Evolutionary conservation across 345 rosid species (phyloP).

Genomic region (Geranium brycei): DNA sequence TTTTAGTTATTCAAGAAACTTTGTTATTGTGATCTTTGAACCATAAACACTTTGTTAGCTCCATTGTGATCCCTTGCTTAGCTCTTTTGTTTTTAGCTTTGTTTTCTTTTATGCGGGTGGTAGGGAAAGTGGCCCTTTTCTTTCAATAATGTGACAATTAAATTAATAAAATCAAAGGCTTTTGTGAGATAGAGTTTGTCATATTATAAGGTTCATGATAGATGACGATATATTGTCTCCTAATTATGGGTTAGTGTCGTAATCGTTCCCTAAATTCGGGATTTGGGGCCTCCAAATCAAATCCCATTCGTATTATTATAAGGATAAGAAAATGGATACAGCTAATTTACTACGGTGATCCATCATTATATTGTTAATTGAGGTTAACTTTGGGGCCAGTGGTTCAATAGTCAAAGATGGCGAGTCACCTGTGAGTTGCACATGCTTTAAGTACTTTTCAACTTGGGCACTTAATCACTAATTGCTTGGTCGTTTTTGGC

Average conservation of each 20-base stretch:
- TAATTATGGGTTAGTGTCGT: too few species aligned
- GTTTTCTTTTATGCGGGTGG: background rate
- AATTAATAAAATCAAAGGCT: background rate
- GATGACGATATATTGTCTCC: background rate
- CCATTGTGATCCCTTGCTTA: background rate
- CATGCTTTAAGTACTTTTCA: too few species aligned
- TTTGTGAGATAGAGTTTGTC: background rate
- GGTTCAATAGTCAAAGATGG: background rate
- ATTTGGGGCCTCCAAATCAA: background rate
- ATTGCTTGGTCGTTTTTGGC: too few species aligned
- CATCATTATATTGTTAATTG: background rate
- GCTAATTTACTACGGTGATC: background rate
- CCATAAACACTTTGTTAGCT: background rate
- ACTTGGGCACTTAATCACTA: too few species aligned
- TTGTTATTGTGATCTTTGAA: background rate
- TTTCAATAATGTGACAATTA: too few species aligned
- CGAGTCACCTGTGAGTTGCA: too few species aligned
- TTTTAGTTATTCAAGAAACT: background rate
- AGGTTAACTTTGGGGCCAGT: background rate
- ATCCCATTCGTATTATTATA: background rate
- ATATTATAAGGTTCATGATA: background rate
- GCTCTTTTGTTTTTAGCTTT: background rate
- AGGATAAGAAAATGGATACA: background rate
- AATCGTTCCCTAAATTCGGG: conserved; percentile 9
- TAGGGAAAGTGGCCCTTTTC: background rate